A percentile compares a stretch with the other conserved stretches of the same genome.
phyloP scores from a whole-genome alignment of 2,329 filamentous ascomycete genomes.

The Nemania sp. region DNA sequence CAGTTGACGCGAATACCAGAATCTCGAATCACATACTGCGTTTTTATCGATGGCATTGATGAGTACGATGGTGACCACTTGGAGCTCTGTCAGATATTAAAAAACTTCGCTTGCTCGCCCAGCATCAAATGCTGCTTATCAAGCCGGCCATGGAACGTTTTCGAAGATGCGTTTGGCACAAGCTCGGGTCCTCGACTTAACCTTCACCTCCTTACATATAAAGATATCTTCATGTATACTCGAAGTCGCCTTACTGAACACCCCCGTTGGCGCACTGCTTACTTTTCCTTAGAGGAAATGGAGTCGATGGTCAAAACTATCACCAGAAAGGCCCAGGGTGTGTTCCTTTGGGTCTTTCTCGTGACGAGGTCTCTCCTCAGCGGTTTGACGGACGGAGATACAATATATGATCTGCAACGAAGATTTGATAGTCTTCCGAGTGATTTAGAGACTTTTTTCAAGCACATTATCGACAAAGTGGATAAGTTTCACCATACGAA shows the following conservation, averaged over 20 bases:
- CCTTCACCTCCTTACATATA: slow-evolving; percentile 4
- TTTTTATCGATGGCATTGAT: slow-evolving; percentile 15
- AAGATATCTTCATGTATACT: slow-evolving; percentile 3
- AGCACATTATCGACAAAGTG: slow-evolving; percentile 25
- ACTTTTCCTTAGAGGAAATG: background rate
- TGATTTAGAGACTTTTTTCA: slow-evolving; percentile 29
- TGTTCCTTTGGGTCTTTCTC: slow-evolving; percentile 34
- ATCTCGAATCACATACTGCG: too few relatives aligned
- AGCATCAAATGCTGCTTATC: slow-evolving; percentile 8
- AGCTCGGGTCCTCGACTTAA: background rate
- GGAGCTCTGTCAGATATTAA: background rate
- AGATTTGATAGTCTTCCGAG: slow-evolving; percentile 22
- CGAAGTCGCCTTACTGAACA: background rate
- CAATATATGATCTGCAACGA: slow-evolving; percentile 12
- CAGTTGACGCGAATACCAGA: too few relatives aligned
- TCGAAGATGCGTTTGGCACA: background rate
- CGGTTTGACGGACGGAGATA: slow-evolving; percentile 30
- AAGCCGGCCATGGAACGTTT: slow-evolving; percentile 3
- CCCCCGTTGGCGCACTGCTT: too few relatives aligned
- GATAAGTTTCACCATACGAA: slow-evolving; percentile 14
- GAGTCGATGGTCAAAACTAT: background rate
- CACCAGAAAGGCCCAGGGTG: background rate
- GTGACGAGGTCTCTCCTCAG: slow-evolving; percentile 32
- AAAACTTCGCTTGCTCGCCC: background rate
- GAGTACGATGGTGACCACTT: slow-evolving; percentile 8